These are phyloP conservation scores for Ceratocystis variospora DNA, from an alignment of 2,329 filamentous ascomycete genomes.

Conservation along the genomic window DNA sequence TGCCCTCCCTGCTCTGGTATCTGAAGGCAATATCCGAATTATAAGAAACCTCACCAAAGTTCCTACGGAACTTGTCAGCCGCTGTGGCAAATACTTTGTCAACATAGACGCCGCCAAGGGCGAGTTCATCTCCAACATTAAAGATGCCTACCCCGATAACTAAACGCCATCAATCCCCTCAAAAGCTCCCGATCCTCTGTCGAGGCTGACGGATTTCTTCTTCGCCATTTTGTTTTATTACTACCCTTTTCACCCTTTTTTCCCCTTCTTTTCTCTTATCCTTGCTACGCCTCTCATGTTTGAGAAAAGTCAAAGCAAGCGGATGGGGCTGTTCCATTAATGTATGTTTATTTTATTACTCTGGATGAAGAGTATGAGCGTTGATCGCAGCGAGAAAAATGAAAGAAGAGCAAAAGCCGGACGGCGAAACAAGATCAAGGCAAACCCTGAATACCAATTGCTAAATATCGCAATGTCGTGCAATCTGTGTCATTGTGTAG, in stretches of 20 bases:
- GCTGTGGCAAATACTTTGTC: conserved; percentile 80
- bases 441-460: neutral
- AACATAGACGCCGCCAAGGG: conserved; percentile 56
- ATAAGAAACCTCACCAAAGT: conserved; percentile 35
- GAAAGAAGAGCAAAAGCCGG: neutral
- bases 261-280: neutral
- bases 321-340: neutral
- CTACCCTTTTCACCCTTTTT: neutral
- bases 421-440: neutral
- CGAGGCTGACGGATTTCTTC: neutral
- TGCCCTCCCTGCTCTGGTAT: conserved; percentile 12
- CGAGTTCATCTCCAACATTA: conserved; percentile 67
- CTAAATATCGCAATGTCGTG: neutral
- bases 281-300: neutral
- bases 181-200: neutral
- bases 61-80: conserved; percentile 44
- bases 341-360: conserved; percentile 1
- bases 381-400: neutral
- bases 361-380: neutral
- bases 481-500: neutral
- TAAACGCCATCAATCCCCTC: conserved; percentile 27
- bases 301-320: neutral
- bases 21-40: conserved; percentile 67
- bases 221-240: conserved; percentile 11
- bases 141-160: conserved; percentile 76